phyloP scores from a whole-genome alignment of 2,329 filamentous ascomycete species.

The Aspergillus jensenii region DNA sequence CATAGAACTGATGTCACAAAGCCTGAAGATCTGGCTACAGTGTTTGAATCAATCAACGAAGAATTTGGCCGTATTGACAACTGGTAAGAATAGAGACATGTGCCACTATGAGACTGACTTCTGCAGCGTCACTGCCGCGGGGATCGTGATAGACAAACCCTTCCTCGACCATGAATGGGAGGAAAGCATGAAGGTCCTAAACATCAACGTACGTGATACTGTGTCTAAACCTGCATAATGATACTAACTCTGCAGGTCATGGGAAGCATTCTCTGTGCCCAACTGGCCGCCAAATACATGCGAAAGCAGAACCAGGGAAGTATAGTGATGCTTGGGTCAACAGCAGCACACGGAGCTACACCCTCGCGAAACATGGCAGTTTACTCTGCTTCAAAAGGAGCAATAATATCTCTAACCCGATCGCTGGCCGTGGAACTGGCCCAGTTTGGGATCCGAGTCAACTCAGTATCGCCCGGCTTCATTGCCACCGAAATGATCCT shows the following conservation, averaged over 20 bases:
- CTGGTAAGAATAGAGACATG: background rate
- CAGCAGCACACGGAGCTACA: background rate
- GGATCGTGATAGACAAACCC: background rate
- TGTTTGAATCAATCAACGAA: background rate
- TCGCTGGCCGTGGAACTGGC: background rate
- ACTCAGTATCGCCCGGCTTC: background rate
- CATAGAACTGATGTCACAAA: background rate
- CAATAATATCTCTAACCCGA: background rate
- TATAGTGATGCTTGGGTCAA: background rate
- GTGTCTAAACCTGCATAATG: background rate
- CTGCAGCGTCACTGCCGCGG: background rate
- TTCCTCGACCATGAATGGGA: background rate
- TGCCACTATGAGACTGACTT: background rate
- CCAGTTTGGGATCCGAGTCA: background rate
- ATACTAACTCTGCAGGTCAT: background rate
- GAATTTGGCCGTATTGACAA: conserved; percentile 1
- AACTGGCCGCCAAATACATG: background rate
- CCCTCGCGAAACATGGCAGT: background rate
- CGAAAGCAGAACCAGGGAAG: background rate
- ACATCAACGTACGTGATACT: background rate
- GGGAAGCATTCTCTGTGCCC: background rate
- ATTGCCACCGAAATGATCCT: background rate
- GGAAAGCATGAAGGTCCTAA: background rate
- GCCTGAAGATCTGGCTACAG: background rate
- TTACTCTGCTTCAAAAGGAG: background rate